Evolutionary conservation across 306 rosid species (phyloP), one percentile per base, ranked within the genome.

Genomic region (Trifolium pratense): DNA sequence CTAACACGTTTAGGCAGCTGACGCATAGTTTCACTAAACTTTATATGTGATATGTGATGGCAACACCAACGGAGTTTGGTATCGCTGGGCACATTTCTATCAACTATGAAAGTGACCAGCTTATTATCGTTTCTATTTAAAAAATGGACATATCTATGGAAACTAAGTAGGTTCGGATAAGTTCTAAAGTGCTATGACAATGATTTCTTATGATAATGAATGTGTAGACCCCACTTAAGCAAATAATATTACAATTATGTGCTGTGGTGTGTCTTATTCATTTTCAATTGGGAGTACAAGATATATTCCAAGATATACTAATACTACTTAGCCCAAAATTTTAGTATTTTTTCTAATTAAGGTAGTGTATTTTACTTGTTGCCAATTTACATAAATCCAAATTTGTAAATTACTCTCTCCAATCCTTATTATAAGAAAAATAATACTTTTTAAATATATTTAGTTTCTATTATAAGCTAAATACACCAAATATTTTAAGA

Each of bases 201-300:
- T 72, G 81, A 65, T 71, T 52, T 75, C 59, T 60, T 9, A 10
- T 29, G 80, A 79, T 32, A 57, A 29, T 74, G 77, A 73, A 77
- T 65, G 20, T 6, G 26, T 77, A 69, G 84, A 46, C 58, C 80
- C 69, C 73, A 11, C 16, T 51, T 40, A 21, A 53, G 63, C 70
- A 67, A 71, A 45, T 79, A 31, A 60, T 71, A 45, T 45, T 42
- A 15, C 5, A 72, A 14, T 23, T 72, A 48, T 31, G 26, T 37
- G 61, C 31, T 23, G 20, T 23, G n/a, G 59, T 69, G 3, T 52
- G 37, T 75, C 56, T 62, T 63, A 9, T 73, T 75, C 18, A 26
- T 51, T 72, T 31, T 68, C 62, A 21, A 77, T 37, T 0, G 16
- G 8, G 9, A 53, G 10, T 26, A 48, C 17, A 42, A 20, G 13